Conservation (phyloP, 1,284 basidiomycete genomes). For the Pseudozyma sp. region DNA sequence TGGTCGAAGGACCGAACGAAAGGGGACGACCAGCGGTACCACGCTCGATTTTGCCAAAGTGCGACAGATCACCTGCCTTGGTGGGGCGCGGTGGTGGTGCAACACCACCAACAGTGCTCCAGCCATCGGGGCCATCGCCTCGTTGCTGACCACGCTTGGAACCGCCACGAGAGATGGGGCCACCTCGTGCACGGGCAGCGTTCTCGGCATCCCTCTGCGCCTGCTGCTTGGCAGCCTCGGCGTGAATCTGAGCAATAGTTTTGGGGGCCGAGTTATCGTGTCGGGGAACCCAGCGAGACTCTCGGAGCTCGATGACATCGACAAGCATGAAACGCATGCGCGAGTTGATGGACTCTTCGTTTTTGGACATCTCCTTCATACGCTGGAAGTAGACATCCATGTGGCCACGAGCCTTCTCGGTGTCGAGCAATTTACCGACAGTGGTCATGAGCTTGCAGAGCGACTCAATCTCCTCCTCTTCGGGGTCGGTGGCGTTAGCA, state of each 20-base stretch:
- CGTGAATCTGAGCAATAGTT: constrained; percentile 89
- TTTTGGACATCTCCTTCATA: constrained; percentile 81
- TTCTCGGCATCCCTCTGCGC: constrained; percentile 54
- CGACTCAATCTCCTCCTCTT: constrained; percentile 97
- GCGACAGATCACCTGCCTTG: constrained; percentile 86
- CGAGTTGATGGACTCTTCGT: constrained; percentile 80
- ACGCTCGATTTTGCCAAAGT: constrained; percentile 79
- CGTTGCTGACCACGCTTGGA: constrained; percentile 82
- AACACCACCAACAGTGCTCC: constrained; percentile 79
- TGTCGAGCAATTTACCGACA: constrained; percentile 84
- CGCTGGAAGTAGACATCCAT: constrained; percentile 94
- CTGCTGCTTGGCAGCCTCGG: constrained; percentile 74
- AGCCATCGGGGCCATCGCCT: constrained; percentile 76
- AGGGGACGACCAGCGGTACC: constrained; percentile 72
- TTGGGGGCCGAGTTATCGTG: constrained; percentile 82
- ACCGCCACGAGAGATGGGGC: constrained; percentile 81
- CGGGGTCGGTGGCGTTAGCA: constrained; percentile 89
- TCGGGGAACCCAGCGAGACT: constrained; percentile 82
- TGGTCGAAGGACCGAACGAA: constrained; percentile 77
- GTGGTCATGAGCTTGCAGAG: constrained; percentile 92
- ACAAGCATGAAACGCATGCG: constrained; percentile 96
- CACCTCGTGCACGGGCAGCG: constrained; percentile 74
- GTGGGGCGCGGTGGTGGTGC: constrained; percentile 73
- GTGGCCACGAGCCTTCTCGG: constrained; percentile 79
- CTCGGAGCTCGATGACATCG: constrained; percentile 90